Evolutionary conservation across 352 stramenopile genomes (phyloP), one percentile per base, ranked within the genome.

Genomic region (Pythium pectinolyticum): DNA sequence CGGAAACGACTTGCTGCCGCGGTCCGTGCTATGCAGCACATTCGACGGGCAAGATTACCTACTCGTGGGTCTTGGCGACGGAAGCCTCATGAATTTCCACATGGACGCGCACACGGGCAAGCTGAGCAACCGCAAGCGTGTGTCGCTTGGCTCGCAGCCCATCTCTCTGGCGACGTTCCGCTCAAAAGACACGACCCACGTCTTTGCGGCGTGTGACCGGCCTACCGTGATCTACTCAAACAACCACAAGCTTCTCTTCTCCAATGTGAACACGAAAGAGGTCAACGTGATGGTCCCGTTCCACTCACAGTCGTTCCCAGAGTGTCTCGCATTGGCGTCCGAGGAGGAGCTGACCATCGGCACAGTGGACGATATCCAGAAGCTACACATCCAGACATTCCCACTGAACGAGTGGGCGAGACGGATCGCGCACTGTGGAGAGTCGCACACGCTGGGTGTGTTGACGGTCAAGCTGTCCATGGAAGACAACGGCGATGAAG

Each of bases 291-390:
- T 98, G 84, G 96, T 88, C 47, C 70, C 93, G 19, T 98, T 98
- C 63, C 79, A 98, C 66, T 95, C 93, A 5, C 79, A 92, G 25
- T 77, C 83, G 17, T 97, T 98, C 59, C 94, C 92, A 1, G 90
- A 99, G 62, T 99, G 96, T 60, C 82, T 99, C 3, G 97, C 96
- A 24, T 73, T 99, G 12, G 92, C 96, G 6, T 98, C 97, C 11
- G 95, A 99, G 69, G 87, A 90, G 57, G 93, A 94, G 52, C 71
- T 99, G 24, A 96, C 91, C 6, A 96, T 99, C 48, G 97, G 97
- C 31, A 98, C 94, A 5, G 98, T 99, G 40, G 97, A 99, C 67
- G 92, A 99, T 68, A 99, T 99, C 66, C 96, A 99, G 68, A 99
- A 99, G 67, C 85, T 99, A 35, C 97, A 99, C 78, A 98, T 99